Evolutionary conservation across 2,329 filamentous ascomycete species (phyloP).

Genomic region (Aspergillus eucalypticola): DNA sequence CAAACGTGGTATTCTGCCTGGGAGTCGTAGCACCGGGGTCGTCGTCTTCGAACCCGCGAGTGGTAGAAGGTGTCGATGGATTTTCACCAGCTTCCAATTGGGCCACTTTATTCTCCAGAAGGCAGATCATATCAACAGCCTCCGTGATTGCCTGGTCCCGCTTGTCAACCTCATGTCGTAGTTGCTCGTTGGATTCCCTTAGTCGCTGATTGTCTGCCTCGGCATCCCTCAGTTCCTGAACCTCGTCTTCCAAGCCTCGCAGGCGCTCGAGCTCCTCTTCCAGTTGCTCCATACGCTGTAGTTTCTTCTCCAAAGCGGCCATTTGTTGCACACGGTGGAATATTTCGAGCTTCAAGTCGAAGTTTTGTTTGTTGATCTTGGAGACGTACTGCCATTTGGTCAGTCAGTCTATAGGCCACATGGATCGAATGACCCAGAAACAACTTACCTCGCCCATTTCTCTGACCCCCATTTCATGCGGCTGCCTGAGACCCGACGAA

Average conservation of each 20-base stretch:
- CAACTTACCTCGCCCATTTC: slow-evolving; percentile 45
- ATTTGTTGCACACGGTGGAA: slow-evolving; percentile 44
- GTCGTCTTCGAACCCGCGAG: slow-evolving; percentile 28
- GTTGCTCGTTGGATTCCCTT: slow-evolving; percentile 39
- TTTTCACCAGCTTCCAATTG: slow-evolving; percentile 28
- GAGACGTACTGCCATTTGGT: slow-evolving; percentile 41
- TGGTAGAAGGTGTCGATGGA: slow-evolving; percentile 27
- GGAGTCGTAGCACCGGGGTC: slow-evolving; percentile 31
- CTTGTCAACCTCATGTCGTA: slow-evolving; percentile 41
- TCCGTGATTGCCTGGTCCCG: slow-evolving; percentile 45
- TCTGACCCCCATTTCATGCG: slow-evolving; percentile 44
- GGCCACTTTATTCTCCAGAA: slow-evolving; percentile 44
- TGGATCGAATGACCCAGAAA: background rate
- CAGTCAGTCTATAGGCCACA: slow-evolving; percentile 8
- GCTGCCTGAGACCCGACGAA: slow-evolving; percentile 34
- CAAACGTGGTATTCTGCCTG: slow-evolving; percentile 19
- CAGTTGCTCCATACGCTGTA: slow-evolving; percentile 40
- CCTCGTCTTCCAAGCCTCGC: slow-evolving; percentile 34
- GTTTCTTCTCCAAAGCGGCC: slow-evolving; percentile 36
- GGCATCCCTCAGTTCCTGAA: slow-evolving; percentile 39
- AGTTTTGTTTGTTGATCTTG: slow-evolving; percentile 47
- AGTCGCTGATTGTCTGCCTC: slow-evolving; percentile 40
- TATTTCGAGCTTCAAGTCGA: slow-evolving; percentile 46
- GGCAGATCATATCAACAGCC: slow-evolving; percentile 47
- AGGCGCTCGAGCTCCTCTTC: slow-evolving; percentile 38